phyloP scores from a whole-genome alignment of 2,329 filamentous ascomycete genomes.

The Dactylellina leptospora region DNA sequence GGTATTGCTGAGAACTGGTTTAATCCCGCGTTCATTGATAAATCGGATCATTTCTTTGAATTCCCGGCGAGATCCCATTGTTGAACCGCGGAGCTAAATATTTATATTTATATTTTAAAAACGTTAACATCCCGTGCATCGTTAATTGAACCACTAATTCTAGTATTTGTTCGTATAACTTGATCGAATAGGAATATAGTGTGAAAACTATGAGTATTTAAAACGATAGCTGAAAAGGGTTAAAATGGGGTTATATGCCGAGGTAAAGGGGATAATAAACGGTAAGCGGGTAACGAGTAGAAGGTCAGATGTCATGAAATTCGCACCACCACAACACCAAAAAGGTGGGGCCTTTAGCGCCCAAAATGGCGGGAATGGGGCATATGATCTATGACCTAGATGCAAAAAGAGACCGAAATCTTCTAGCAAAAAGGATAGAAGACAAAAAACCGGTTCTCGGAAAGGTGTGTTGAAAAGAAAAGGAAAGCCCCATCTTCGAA shows the following conservation, averaged over 20 bases:
- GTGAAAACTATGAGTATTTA: constrained; percentile 8
- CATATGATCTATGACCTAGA: constrained; percentile 32
- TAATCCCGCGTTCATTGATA: constrained; percentile 75
- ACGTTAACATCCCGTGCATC: background rate
- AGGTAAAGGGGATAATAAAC: constrained; percentile 9
- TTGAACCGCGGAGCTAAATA: constrained; percentile 73
- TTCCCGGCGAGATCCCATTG: constrained; percentile 90
- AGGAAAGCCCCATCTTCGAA: constrained; percentile 1
- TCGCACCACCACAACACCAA: constrained; percentile 13
- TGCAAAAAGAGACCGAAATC: background rate
- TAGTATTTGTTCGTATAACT: background rate
- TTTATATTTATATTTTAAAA: background rate
- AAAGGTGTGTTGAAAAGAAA: background rate
- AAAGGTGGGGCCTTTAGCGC: constrained; percentile 51
- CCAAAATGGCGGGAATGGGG: constrained; percentile 13
- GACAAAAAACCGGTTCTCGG: constrained; percentile 11
- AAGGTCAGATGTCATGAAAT: constrained; percentile 36
- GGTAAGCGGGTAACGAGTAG: constrained; percentile 13
- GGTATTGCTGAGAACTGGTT: constrained; percentile 78
- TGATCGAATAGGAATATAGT: too few relatives aligned
- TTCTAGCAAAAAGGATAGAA: constrained; percentile 6
- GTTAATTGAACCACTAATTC: too few relatives aligned
- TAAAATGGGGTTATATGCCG: constrained; percentile 38
- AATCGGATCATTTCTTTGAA: constrained; percentile 89
- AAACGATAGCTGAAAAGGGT: background rate